phyloP scores from a whole-genome alignment of 257 asterid genomes.

The Cinchona pubescens region DNA sequence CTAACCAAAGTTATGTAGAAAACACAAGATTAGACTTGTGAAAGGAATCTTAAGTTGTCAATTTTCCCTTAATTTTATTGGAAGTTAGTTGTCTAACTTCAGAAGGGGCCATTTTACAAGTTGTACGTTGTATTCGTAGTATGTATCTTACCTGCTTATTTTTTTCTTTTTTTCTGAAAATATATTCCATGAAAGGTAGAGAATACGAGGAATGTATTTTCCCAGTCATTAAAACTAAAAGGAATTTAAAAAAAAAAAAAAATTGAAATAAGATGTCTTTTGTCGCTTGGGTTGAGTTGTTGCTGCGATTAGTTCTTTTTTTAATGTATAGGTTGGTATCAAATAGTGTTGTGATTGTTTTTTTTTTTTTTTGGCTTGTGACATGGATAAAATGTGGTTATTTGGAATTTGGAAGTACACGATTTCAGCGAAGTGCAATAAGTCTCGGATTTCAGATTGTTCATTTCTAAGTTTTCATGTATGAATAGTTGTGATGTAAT shows the following conservation, averaged over 20 bases:
- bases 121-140: neutral
- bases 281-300: neutral
- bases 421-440: neutral
- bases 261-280: neutral
- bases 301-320: neutral
- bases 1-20: no score
- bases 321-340: neutral
- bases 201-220: neutral
- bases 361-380: constrained; percentile 3
- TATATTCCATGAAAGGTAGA: neutral
- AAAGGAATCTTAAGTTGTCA: no score
- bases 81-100: neutral
- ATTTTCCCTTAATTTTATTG: neutral
- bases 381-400: neutral
- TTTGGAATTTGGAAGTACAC: neutral
- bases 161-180: no score
- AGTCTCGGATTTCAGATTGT: neutral
- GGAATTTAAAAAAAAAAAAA: neutral
- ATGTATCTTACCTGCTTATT: neutral
- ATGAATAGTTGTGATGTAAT: no score
- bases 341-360: neutral
- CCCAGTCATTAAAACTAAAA: neutral
- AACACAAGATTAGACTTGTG: no score
- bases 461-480: neutral
- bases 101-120: no score